Conservation (phyloP, 345 rosid genomes). For the Salix dunnii region DNA sequence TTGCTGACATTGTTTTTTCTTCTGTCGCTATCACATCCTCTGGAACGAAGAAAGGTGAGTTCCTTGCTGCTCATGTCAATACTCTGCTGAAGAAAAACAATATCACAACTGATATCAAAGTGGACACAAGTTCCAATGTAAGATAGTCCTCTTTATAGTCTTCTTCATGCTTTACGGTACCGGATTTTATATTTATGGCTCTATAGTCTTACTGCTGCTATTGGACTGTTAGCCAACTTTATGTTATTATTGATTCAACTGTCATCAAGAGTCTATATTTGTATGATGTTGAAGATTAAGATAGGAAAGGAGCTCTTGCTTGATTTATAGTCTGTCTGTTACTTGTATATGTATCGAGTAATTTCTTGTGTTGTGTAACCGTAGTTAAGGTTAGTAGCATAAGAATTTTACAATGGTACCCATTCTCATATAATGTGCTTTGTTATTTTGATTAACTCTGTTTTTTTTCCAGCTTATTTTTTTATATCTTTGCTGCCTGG, state of each 20-base stretch:
- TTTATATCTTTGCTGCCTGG: background rate
- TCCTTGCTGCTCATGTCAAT: constrained; percentile 72
- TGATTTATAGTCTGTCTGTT: background rate
- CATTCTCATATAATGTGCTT: background rate
- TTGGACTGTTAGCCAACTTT: background rate
- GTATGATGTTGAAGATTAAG: background rate
- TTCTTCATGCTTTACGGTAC: no score
- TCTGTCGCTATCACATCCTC: constrained; percentile 51
- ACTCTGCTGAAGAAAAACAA: constrained; percentile 67
- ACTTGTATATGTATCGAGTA: no score
- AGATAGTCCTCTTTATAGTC: constrained; percentile 22
- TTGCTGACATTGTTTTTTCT: background rate
- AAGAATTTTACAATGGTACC: background rate
- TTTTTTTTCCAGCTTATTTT: background rate
- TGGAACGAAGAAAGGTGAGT: constrained; percentile 72
- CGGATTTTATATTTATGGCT: background rate
- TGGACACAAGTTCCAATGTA: constrained; percentile 53
- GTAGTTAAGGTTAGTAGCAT: background rate
- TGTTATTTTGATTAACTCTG: background rate
- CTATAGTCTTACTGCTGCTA: background rate
- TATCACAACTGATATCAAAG: constrained; percentile 33
- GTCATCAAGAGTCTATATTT: background rate
- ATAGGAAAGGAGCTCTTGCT: background rate
- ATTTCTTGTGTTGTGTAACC: background rate
- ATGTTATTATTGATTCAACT: no score